Evolutionary conservation across 2,329 filamentous ascomycete genomes (phyloP).

Genomic region (Orbilia javanica): DNA sequence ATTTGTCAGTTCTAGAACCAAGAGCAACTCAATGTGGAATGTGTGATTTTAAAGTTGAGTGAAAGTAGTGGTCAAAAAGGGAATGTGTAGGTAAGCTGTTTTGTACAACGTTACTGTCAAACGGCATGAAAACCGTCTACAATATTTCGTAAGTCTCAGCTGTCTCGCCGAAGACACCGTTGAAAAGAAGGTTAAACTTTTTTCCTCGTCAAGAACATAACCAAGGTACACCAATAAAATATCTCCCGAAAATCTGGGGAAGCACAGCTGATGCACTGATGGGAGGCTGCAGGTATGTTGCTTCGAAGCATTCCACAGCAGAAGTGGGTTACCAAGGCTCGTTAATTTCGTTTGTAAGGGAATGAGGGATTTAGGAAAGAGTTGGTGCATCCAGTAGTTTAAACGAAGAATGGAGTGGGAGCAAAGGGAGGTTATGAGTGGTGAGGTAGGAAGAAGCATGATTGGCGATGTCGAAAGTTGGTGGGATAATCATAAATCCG

Average conservation of each 20-base stretch:
- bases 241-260: constrained; percentile 50
- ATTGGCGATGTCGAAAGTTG: constrained; percentile 33
- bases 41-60: constrained; percentile 29
- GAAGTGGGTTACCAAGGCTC: constrained; percentile 11
- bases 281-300: constrained; percentile 52
- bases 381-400: constrained; percentile 23
- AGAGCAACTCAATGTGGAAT: constrained; percentile 43
- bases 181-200: background rate
- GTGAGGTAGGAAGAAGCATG: constrained; percentile 7
- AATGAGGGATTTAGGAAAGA: constrained; percentile 54
- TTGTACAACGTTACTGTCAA: constrained; percentile 46
- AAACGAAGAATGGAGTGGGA: constrained; percentile 15
- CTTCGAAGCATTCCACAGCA: constrained; percentile 37
- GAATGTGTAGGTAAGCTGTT: constrained; percentile 41
- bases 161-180: constrained; percentile 27
- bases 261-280: constrained; percentile 47
- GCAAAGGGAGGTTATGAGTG: background rate
- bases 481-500: constrained; percentile 36
- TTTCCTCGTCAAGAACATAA: background rate
- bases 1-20: constrained; percentile 20
- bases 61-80: constrained; percentile 16
- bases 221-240: constrained; percentile 12
- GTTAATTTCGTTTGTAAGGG: constrained; percentile 16
- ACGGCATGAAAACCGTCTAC: constrained; percentile 23
- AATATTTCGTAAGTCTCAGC: background rate